Evolutionary conservation across 2,329 filamentous ascomycete genomes (phyloP), one percentile per base, ranked within the genome.

Genomic region (Diaporthe nobilis): DNA sequence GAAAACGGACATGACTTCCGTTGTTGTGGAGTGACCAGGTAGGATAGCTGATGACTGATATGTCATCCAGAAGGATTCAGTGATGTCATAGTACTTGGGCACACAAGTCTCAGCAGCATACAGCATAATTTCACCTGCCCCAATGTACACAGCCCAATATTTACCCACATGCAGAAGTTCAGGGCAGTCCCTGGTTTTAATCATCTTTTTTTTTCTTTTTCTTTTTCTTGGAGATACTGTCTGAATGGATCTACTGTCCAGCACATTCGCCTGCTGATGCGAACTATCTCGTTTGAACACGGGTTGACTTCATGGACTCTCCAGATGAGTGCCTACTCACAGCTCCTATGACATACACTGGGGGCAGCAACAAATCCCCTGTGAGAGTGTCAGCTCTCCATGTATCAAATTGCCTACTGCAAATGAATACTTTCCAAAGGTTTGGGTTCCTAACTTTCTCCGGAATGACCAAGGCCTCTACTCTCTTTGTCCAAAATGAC

Each of bases 51-150:
- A 17, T 5, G 22, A 20, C n/a, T 10, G 47, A 25, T 37, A 39
- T 53, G 22, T 68, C 28, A 68, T 22, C 63, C 25, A 51, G 28
- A 9, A 51, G 63, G 63, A 39, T 39, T 25, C 44, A 25, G 63
- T 68, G 63, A 51, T 68, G 63, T 68, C 63, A 68, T 68, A 49
- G 61, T 49, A 25, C 28, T n/a, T 67, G 25, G 44, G 20, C n/a
- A n/a, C n/a, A 51, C 49, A 25, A 53, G 49, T 53, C 49, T 53
- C 5, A 53, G n/a, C 12, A 53, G 17, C 44, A 49, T 22, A 49
- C 20, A 49, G 44, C 17, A 22, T 22, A 49, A 22, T 22, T 22
- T 22, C 15, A 49, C 34, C 34, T 34, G 0, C 1, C 8, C 8
- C 34, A 34, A 34, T 20, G 42, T 44, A 20, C 42, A 15, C 10